These are phyloP conservation scores for Pyrenochaeta sp. DNA, from an alignment of 2,329 filamentous ascomycete species.

Conservation along the genomic window DNA sequence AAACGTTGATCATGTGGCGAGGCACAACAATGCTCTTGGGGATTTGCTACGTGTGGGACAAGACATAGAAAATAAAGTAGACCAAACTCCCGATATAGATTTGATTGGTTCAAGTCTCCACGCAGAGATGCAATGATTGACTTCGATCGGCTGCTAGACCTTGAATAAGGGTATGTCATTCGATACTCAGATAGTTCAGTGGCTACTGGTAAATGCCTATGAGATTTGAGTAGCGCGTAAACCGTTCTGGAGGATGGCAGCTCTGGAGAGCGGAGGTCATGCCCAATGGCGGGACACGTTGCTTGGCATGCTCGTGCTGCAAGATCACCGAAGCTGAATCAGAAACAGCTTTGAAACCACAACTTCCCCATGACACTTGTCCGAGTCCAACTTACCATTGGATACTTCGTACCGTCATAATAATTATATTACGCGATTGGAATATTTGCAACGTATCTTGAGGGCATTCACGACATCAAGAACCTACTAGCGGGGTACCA, in stretches of 20 bases:
- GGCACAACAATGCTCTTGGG: not conserved
- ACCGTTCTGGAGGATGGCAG: not conserved
- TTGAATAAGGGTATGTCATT: no score
- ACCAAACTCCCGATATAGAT: no score
- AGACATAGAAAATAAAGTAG: not conserved
- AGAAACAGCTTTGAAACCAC: slow-evolving; percentile 30
- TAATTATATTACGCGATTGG: not conserved
- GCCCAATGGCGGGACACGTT: slow-evolving; percentile 11
- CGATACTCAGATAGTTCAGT: no score
- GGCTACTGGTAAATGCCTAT: no score
- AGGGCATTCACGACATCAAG: not conserved
- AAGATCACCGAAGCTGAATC: slow-evolving; percentile 5
- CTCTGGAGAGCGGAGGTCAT: not conserved
- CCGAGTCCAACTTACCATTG: not conserved
- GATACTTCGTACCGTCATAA: not conserved
- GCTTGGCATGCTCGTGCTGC: slow-evolving; percentile 14
- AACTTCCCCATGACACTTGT: slow-evolving; percentile 5
- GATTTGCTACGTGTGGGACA: not conserved
- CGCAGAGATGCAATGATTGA: no score
- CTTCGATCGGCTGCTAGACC: no score
- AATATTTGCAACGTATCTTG: not conserved
- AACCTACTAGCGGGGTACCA: slow-evolving; percentile 5
- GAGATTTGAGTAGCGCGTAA: not conserved
- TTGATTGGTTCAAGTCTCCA: no score
- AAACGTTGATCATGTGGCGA: slow-evolving; percentile 10